Percentiles rank a stretch among this genome's conserved stretches.
phyloP scores from a whole-genome alignment of 179 eudicot genomes.

The Silene noctiflora region DNA sequence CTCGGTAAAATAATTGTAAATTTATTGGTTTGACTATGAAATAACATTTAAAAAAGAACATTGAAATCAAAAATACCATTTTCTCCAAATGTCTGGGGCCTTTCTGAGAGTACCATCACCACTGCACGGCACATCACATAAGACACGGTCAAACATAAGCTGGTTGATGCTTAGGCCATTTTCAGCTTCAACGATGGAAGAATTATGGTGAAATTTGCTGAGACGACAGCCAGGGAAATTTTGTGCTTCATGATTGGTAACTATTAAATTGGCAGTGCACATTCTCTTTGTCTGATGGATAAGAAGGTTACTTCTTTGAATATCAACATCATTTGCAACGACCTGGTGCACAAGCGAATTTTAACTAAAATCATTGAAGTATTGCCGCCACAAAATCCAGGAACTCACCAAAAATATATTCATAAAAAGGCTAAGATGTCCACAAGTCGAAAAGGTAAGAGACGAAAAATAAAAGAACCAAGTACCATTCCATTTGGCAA shows the following conservation, averaged over 20 bases:
- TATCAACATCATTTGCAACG: slow-evolving; percentile 92
- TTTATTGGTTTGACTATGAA: too few species aligned
- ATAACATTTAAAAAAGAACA: neutral
- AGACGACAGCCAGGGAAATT: slow-evolving; percentile 89
- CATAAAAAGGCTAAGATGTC: neutral
- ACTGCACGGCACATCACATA: slow-evolving; percentile 99
- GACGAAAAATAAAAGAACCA: slow-evolving; percentile 22
- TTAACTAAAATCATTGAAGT: neutral
- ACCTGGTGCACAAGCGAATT: slow-evolving; percentile 42
- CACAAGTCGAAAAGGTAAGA: slow-evolving; percentile 15
- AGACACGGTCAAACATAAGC: slow-evolving; percentile 88
- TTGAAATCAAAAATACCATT: slow-evolving; percentile 49
- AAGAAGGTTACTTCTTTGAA: slow-evolving; percentile 98
- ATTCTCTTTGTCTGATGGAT: slow-evolving; percentile 98
- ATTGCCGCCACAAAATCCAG: neutral
- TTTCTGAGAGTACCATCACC: slow-evolving; percentile 98
- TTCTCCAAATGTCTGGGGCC: slow-evolving; percentile 99
- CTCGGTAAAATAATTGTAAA: too few species aligned
- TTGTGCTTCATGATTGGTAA: slow-evolving; percentile 98
- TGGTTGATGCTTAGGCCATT: slow-evolving; percentile 49
- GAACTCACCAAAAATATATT: neutral
- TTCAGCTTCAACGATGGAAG: slow-evolving; percentile 33
- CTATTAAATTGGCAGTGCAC: slow-evolving; percentile 94
- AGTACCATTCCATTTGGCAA: slow-evolving; percentile 74
- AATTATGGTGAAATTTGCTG: slow-evolving; percentile 41